Base-by-base conservation (phyloP, 2,329 filamentous ascomycete species). In the Venturia oleaginea region DNA sequence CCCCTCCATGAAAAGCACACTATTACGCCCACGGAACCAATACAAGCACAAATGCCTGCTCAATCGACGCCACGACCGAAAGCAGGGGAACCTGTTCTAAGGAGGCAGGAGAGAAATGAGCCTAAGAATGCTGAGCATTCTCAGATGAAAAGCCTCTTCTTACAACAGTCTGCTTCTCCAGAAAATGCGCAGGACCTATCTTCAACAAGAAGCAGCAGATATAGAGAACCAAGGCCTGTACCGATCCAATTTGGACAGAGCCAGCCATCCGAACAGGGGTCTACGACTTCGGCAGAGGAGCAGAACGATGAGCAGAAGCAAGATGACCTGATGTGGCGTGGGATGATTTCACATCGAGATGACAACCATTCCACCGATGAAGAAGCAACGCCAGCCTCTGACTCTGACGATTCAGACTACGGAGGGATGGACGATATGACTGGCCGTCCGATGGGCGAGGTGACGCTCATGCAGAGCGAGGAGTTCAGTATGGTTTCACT, bases 401-500 rank as follows among this genome's bases (percentile, higher is more conserved):
- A 46, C 22, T 60, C 55, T 43, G 68, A 70, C 17, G 68, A 72
- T 32, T 67, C 69, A 43, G 69, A 71, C 3, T 64, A 66, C 1
- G 65, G 68, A 40, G 68, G 63, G 8, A 70, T 69, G 37, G 65
- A 69, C 13, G 72, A 69, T 71, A 72, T 62, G 71, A 74, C 13
- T 71, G 73, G 42, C 19, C 61, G 66, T 71, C 70, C n/a, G 67
- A 66, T 70, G 4, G 79, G 79, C 27, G 79, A 81, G 46, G 74
- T 75, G 11, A 81, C 79, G 0, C 72, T 80, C n/a, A 70, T 77
- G 8, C 73, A 78, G 54, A 80, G 79, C 66, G 79, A 81, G 67
- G 78, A 77, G 63, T 81, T 82, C 69, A 82, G 77, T 65, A 80
- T 82, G 76, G 74, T 82, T 1, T 80, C 79, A 2, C 71, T 80